Evolutionary conservation across 2,329 filamentous ascomycete genomes (phyloP).

Genomic region (Claviceps paspali): DNA sequence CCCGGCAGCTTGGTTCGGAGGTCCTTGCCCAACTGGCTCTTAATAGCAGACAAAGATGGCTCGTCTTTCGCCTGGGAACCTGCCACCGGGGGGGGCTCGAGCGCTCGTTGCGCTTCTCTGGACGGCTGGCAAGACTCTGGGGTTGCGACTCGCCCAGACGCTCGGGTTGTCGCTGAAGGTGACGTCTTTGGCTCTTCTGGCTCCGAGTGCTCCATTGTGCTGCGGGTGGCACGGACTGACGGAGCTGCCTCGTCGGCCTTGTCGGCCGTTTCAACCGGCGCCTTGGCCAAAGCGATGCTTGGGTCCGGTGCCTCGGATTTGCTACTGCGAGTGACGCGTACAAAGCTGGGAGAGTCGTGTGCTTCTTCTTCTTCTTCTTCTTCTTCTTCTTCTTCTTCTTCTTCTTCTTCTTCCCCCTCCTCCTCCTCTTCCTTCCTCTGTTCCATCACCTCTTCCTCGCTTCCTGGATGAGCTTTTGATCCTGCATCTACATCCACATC

Average conservation of each 20-base stretch:
- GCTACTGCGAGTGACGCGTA: conserved; percentile 15
- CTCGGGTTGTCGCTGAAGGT: conserved; percentile 1
- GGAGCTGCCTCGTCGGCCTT: conserved; percentile 1
- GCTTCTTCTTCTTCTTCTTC: not conserved
- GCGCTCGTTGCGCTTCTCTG: conserved; percentile 4
- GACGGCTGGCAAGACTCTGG: not conserved
- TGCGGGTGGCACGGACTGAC: conserved; percentile 10
- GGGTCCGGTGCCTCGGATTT: conserved; percentile 11
- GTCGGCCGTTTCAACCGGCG: conserved; percentile 2
- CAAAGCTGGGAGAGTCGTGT: not conserved
- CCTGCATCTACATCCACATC: not conserved
- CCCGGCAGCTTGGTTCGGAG: conserved; percentile 36
- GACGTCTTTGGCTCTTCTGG: conserved; percentile 1
- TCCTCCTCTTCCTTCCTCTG: not conserved
- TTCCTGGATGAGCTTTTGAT: no score
- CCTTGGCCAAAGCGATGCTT: conserved; percentile 13
- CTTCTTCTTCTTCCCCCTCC: not conserved
- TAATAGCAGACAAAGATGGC: conserved; percentile 22
- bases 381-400: not conserved
- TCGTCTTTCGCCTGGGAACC: conserved; percentile 12
- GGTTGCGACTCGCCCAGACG: conserved; percentile 1
- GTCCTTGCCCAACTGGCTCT: conserved; percentile 29
- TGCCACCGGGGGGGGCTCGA: conserved; percentile 15
- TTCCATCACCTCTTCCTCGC: not conserved
- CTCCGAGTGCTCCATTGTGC: conserved; percentile 9